phyloP scores from a whole-genome alignment of 2,329 filamentous ascomycete genomes.

The Claviceps monticola region DNA sequence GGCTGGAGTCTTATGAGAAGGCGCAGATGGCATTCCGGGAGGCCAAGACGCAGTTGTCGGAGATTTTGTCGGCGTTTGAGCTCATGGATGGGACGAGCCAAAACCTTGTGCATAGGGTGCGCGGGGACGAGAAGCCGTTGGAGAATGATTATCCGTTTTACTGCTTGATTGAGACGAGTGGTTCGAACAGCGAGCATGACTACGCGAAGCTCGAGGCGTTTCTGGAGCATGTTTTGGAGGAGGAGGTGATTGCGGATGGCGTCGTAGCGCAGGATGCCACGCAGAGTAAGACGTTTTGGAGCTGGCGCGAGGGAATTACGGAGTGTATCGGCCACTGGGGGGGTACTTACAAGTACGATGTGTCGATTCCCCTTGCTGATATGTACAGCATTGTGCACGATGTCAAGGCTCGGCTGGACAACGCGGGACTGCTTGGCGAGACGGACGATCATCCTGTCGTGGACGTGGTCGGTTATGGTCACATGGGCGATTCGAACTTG shows the following conservation, averaged over 20 bases:
- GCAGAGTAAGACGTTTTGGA: conserved; percentile 74
- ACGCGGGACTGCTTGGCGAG: conserved; percentile 65
- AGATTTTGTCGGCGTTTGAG: conserved; percentile 95
- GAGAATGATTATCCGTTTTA: conserved; percentile 85
- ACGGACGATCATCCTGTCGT: conserved; percentile 66
- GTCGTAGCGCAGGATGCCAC: conserved; percentile 90
- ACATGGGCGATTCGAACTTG: conserved; percentile 95
- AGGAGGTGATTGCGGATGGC: conserved; percentile 76
- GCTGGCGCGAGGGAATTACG: conserved; percentile 84
- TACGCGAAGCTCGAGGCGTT: conserved; percentile 81
- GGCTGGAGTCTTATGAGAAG: conserved; percentile 79
- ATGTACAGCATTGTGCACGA: conserved; percentile 87
- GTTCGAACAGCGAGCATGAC: conserved; percentile 88
- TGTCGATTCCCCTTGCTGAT: conserved; percentile 80
- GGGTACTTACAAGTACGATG: conserved; percentile 95
- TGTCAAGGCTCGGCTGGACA: conserved; percentile 54
- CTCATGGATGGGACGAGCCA: conserved; percentile 86
- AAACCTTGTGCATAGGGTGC: conserved; percentile 59
- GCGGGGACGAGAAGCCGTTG: conserved; percentile 68
- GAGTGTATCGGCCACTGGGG: conserved; percentile 83
- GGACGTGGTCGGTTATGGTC: conserved; percentile 88
- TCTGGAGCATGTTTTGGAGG: conserved; percentile 80
- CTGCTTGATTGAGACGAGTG: conserved; percentile 91
- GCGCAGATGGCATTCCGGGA: conserved; percentile 75
- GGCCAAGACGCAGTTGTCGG: conserved; percentile 78